A percentile compares a stretch with the other conserved stretches of the same genome.
These are phyloP conservation scores for Scleromitrula shiraiana DNA, from an alignment of 2,329 filamentous ascomycete genomes.

Conservation along the genomic window DNA sequence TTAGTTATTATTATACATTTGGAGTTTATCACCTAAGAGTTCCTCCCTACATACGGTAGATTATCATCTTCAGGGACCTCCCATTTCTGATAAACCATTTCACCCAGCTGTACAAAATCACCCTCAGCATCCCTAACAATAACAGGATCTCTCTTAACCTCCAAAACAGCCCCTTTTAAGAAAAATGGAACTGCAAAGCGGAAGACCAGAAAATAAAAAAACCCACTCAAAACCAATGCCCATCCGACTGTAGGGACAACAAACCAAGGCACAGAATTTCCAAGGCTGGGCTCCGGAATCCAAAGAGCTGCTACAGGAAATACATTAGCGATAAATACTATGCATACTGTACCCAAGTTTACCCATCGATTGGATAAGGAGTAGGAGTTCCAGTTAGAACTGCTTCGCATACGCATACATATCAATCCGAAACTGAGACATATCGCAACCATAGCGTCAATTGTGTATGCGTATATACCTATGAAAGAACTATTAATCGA, in stretches of 20 bases:
- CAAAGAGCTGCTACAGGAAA: constrained; percentile 1
- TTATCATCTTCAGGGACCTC: not conserved
- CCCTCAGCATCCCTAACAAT: not conserved
- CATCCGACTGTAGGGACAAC: constrained; percentile 9
- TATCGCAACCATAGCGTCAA: constrained; percentile 28
- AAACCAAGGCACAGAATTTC: constrained; percentile 4
- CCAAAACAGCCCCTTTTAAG: not conserved
- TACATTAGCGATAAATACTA: constrained; percentile 4
- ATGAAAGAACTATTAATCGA: no score
- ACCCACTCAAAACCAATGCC: not conserved
- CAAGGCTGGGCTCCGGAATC: not conserved
- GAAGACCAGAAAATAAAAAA: constrained; percentile 1
- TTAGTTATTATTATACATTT: no score
- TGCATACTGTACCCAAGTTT: constrained; percentile 1
- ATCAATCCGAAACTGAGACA: constrained; percentile 14
- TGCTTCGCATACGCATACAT: not conserved
- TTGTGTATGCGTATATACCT: constrained; percentile 33
- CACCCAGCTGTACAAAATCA: not conserved
- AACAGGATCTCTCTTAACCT: not conserved
- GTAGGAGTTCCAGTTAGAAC: constrained; percentile 2
- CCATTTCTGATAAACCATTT: constrained; percentile 9
- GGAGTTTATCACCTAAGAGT: no score
- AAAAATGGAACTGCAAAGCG: not conserved
- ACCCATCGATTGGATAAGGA: constrained; percentile 1
- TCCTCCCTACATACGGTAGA: not conserved